A percentile compares a stretch with the other conserved stretches of the same genome.
Conservation (phyloP, 148 eudicot species). For the Oxyria digyna region DNA sequence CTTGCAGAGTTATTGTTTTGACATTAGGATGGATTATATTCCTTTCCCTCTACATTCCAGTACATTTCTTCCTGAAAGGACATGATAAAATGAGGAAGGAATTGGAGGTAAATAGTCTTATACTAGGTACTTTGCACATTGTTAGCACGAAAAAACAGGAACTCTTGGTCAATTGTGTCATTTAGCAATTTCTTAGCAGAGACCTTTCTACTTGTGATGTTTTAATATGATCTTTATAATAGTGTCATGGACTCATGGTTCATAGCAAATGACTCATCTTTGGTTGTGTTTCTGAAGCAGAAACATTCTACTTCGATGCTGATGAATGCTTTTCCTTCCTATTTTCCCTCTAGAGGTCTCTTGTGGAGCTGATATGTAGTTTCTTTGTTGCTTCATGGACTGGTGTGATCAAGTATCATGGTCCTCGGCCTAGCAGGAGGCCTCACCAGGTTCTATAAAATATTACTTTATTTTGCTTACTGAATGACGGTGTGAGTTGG, state of each 20-base stretch:
- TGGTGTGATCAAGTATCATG: conserved; percentile 94
- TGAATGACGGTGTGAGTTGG: background rate
- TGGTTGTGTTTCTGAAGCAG: background rate
- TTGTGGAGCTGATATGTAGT: conserved; percentile 92
- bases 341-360: conserved; percentile 43
- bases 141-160: background rate
- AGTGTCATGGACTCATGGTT: background rate
- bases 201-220: background rate
- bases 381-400: conserved; percentile 99
- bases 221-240: background rate
- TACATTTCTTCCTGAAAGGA: conserved; percentile 78
- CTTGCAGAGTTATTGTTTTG: conserved; percentile 64
- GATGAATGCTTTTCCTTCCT: background rate
- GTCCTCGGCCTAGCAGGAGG: conserved; percentile 89
- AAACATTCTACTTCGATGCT: background rate
- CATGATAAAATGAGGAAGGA: conserved; percentile 78
- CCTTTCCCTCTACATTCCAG: conserved; percentile 84
- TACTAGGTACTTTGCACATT: background rate
- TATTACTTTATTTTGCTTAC: background rate
- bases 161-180: background rate
- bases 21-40: conserved; percentile 92
- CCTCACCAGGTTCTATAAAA: conserved; percentile 62
- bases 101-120: conserved; percentile 53
- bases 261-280: background rate
- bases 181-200: background rate